Conservation (phyloP, 164 flowering plant genomes). For the Buxus sempervirens region DNA sequence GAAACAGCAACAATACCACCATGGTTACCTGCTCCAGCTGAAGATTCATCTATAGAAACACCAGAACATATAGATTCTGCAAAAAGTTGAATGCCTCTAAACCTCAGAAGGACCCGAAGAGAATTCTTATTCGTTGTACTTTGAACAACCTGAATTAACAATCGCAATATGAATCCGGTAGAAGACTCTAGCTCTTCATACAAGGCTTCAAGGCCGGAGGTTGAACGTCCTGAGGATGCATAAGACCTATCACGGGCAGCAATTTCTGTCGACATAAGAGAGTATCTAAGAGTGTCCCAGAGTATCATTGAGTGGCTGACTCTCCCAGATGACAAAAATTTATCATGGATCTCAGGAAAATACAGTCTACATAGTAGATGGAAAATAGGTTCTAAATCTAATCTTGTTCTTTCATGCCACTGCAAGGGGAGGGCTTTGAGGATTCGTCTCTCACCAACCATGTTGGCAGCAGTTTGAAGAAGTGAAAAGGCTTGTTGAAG, state of each 20-base stretch:
- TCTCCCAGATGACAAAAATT: slow-evolving; percentile 36
- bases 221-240: slow-evolving; percentile 25
- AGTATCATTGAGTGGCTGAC: slow-evolving; percentile 55
- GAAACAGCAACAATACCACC: slow-evolving; percentile 35
- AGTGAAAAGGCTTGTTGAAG: slow-evolving; percentile 55
- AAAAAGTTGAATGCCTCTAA: slow-evolving; percentile 67
- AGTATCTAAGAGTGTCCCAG: slow-evolving; percentile 88
- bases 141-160: slow-evolving; percentile 59
- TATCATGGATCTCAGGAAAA: slow-evolving; percentile 46
- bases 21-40: slow-evolving; percentile 16
- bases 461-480: slow-evolving; percentile 47
- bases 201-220: slow-evolving; percentile 42
- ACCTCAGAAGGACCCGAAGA: slow-evolving; percentile 59
- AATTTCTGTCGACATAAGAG: slow-evolving; percentile 80
- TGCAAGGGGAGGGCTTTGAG: slow-evolving; percentile 33
- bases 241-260: slow-evolving; percentile 58
- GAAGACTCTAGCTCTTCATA: slow-evolving; percentile 63
- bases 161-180: slow-evolving; percentile 51
- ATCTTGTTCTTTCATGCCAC: slow-evolving; percentile 21
- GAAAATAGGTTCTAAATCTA: slow-evolving; percentile 46
- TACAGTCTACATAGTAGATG: slow-evolving; percentile 57
- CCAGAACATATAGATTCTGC: slow-evolving; percentile 60
- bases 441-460: slow-evolving; percentile 37
- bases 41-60: slow-evolving; percentile 29
- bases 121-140: slow-evolving; percentile 40